Conservation (phyloP, 495 filamentous ascomycete genomes). For the Glarea lozoyensis region DNA sequence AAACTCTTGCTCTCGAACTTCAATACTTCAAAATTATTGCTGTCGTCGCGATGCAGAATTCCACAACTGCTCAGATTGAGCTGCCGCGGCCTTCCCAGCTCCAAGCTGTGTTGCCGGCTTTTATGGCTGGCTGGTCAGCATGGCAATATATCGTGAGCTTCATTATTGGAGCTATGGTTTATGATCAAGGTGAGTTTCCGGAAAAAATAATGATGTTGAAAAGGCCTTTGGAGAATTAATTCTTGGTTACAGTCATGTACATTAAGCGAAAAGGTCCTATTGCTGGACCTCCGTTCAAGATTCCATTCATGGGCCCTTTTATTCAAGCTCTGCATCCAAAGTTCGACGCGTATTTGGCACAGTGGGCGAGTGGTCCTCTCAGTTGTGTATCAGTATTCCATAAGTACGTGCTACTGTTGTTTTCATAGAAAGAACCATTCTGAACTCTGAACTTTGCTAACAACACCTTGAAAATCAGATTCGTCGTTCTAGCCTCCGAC, state of each 20-base stretch:
- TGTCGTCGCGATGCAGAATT: background rate
- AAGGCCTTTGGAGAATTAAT: too few relatives aligned
- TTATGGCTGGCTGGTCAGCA: background rate
- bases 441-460: background rate
- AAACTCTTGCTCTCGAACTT: too few relatives aligned
- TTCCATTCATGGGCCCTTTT: background rate
- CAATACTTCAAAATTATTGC: background rate
- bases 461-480: background rate
- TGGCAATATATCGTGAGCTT: background rate
- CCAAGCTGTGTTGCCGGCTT: background rate
- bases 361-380: background rate
- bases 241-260: background rate
- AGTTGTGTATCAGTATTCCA: background rate
- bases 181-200: background rate
- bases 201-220: too few relatives aligned
- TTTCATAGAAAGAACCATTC: too few relatives aligned
- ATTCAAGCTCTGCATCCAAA: background rate
- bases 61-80: background rate
- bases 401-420: background rate
- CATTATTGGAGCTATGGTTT: background rate
- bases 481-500: background rate
- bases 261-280: background rate
- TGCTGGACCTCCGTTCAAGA: background rate
- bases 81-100: background rate
- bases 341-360: background rate